Conservation (phyloP, 805 yeast species). For the Kazachstania psychrophila region DNA sequence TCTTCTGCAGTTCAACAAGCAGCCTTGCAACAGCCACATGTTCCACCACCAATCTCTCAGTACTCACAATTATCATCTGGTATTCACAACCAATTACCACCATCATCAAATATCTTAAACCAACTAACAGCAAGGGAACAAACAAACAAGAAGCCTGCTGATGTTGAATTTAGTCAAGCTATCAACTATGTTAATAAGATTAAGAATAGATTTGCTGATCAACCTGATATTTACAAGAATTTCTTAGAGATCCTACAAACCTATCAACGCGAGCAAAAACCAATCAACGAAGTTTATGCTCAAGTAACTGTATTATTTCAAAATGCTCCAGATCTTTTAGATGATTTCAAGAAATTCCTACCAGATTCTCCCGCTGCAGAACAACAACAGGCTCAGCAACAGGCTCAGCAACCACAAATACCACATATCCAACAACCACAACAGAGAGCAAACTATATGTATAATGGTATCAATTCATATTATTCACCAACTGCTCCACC, state of each 20-base stretch:
- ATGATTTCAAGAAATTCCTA: slow-evolving; percentile 89
- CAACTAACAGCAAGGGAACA: slow-evolving; percentile 4
- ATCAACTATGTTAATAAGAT: slow-evolving; percentile 93
- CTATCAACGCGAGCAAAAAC: slow-evolving; percentile 91
- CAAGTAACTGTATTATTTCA: slow-evolving; percentile 85
- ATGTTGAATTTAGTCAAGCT: slow-evolving; percentile 95
- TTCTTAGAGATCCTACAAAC: slow-evolving; percentile 93
- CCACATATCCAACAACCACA: slow-evolving; percentile 11
- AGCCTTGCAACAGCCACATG: slow-evolving; percentile 3
- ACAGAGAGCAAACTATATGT: slow-evolving; percentile 5
- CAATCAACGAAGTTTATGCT: slow-evolving; percentile 88
- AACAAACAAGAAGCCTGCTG: slow-evolving; percentile 35
- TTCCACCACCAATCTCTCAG: slow-evolving; percentile 6
- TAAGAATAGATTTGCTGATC: slow-evolving; percentile 83
- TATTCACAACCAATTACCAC: slow-evolving; percentile 14
- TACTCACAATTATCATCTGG: slow-evolving; percentile 4
- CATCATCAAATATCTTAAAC: background rate
- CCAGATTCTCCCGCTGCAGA: slow-evolving; percentile 48
- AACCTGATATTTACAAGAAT: slow-evolving; percentile 92
- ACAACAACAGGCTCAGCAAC: slow-evolving; percentile 24
- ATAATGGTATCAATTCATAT: slow-evolving; percentile 4
- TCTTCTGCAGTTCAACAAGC: background rate
- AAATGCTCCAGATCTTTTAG: slow-evolving; percentile 88
- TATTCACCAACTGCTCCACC: slow-evolving; percentile 1
- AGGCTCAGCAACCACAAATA: slow-evolving; percentile 11